Conservation (phyloP, 495 filamentous ascomycete species). For the Penicillium lividum region DNA sequence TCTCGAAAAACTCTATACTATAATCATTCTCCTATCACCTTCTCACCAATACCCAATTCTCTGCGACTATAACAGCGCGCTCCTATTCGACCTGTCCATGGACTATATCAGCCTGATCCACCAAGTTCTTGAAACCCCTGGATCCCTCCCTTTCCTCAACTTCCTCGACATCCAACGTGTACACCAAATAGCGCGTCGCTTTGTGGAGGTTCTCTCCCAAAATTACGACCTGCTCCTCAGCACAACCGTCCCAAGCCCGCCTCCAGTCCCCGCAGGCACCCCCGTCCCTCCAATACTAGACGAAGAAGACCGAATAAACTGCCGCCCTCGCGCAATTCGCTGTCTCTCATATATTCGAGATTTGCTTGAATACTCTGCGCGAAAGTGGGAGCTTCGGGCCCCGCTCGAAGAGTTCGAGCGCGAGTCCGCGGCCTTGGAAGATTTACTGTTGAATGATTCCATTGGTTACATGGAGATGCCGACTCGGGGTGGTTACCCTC, state of each 20-base stretch:
- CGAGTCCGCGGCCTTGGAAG: slow-evolving; percentile 22
- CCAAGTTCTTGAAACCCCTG: slow-evolving; percentile 37
- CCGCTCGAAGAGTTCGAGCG: slow-evolving; percentile 37
- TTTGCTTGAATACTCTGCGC: slow-evolving; percentile 34
- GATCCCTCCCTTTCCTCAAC: slow-evolving; percentile 33
- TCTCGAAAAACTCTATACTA: slow-evolving; percentile 81
- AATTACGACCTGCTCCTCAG: slow-evolving; percentile 40
- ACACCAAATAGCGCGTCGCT: slow-evolving; percentile 36
- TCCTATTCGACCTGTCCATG: slow-evolving; percentile 82
- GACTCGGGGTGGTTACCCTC: slow-evolving; percentile 11
- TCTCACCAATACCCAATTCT: slow-evolving; percentile 64
- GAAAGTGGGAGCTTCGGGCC: slow-evolving; percentile 36
- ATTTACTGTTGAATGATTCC: slow-evolving; percentile 17
- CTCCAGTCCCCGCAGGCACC: slow-evolving; percentile 36
- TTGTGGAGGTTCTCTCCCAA: slow-evolving; percentile 34
- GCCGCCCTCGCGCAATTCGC: slow-evolving; percentile 36
- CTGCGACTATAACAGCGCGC: slow-evolving; percentile 64
- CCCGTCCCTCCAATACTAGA: slow-evolving; percentile 39
- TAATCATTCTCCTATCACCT: slow-evolving; percentile 78
- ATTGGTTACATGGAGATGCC: slow-evolving; percentile 16
- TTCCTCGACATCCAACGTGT: slow-evolving; percentile 45
- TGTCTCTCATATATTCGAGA: slow-evolving; percentile 36
- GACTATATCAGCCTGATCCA: slow-evolving; percentile 58
- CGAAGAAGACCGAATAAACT: slow-evolving; percentile 39
- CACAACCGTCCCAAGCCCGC: slow-evolving; percentile 32